Base-by-base conservation (phyloP, 2,329 filamentous ascomycete genomes). In the Hypoxylon sp. region DNA sequence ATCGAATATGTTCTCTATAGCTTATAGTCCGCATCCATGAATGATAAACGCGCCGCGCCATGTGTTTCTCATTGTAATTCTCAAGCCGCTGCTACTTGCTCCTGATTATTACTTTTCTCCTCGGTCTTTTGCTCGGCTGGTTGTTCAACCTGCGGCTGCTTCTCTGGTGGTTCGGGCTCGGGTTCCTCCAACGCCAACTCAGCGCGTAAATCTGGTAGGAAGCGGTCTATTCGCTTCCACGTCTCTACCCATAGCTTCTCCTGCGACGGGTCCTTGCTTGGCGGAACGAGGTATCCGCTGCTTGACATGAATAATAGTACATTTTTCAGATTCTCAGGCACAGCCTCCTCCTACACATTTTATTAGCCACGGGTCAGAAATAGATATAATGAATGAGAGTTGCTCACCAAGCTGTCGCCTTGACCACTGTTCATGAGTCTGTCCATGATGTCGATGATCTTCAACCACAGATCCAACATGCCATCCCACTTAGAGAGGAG, bases 361-460 rank as follows among this genome's bases (percentile, higher is more conserved):
- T 3, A 17, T 70, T 51, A 72, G 71, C 50, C 51, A 31, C 33
- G 14, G 39, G 22, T 70, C 53, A 37, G 63, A 31, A 44, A 26
- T 47, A 54, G 53, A 35, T 11, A 22, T 44, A 3, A n/a, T 39
- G 19, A 39, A 14, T 31, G n/a, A n/a, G 33, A 14, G 37, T 24
- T 47, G 85, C 91, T 82, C 87, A 94, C 92, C 78, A 97, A 82
- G 75, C 91, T 95, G 76, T 97, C 94, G 24, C 93, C 93, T 79
- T 97, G 94, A 0, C 95, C 95, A 76, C 93, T 96, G 76, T 98
- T 97, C 90, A 98, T 97, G 71, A 99, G 86, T 24, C 96, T 90
- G 79, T 99, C 96, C 88, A 99, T 94, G 59, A 98, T 93, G 73
- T 94, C 94, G 71, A 98, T 88, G 61, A 98, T 97, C 79, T 91